Percentiles rank a stretch among this genome's conserved stretches.
Evolutionary conservation across 2,329 filamentous ascomycete genomes (phyloP).

Genomic region (Ploettnerulaceae sp.): DNA sequence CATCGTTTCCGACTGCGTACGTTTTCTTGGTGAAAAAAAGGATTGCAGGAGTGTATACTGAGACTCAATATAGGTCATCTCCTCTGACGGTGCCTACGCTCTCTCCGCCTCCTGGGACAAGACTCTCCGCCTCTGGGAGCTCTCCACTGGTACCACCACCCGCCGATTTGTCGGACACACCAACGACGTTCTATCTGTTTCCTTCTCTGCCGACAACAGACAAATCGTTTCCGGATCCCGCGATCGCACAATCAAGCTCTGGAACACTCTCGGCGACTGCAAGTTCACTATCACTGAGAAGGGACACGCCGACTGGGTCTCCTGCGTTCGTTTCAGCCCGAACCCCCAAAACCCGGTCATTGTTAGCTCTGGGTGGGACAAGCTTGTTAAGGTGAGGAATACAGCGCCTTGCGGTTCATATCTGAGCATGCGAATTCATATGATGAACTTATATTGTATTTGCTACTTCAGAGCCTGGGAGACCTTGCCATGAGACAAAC

Average conservation of each 20-base stretch:
- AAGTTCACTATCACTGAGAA: constrained; percentile 99
- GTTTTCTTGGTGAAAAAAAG: constrained; percentile 40
- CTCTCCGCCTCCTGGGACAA: constrained; percentile 99
- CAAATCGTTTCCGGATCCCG: constrained; percentile 99
- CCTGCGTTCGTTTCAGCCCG: constrained; percentile 98
- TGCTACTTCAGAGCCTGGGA: constrained; percentile 99
- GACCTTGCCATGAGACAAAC: constrained; percentile 92
- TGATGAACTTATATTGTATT: constrained; percentile 97
- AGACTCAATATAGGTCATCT: constrained; percentile 73
- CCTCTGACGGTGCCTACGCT: constrained; percentile 97
- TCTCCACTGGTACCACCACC: constrained; percentile 93
- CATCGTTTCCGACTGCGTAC: constrained; percentile 99
- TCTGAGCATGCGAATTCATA: constrained; percentile 45
- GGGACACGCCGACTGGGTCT: constrained; percentile 99
- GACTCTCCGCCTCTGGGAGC: constrained; percentile 99
- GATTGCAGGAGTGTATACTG: constrained; percentile 30
- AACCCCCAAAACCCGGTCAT: constrained; percentile 99
- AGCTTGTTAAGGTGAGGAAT: constrained; percentile 94
- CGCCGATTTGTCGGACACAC: constrained; percentile 98
- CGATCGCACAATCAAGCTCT: constrained; percentile 99
- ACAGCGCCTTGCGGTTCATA: constrained; percentile 20
- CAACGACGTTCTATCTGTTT: constrained; percentile 99
- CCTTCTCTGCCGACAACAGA: constrained; percentile 99
- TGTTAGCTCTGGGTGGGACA: constrained; percentile 98
- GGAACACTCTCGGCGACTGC: constrained; percentile 99